These are phyloP conservation scores for Mycena albidolilacea DNA, from an alignment of 768 basidiomycete genomes.

Conservation along the genomic window DNA sequence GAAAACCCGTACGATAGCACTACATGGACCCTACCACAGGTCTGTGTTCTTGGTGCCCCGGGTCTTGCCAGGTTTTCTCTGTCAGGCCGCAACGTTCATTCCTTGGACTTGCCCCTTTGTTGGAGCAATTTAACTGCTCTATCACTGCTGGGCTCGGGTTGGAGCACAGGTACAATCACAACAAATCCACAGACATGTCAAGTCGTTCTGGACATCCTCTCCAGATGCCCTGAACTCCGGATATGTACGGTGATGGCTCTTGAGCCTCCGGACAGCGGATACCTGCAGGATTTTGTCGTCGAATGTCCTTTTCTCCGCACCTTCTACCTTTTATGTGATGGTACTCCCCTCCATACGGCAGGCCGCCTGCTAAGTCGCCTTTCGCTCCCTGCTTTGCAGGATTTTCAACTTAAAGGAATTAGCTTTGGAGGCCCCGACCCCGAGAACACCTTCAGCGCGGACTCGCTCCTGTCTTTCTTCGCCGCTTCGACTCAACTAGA, in stretches of 20 bases:
- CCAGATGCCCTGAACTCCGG: slow-evolving; percentile 5
- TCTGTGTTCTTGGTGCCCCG: not conserved
- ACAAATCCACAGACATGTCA: not conserved
- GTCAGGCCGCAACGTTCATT: not conserved
- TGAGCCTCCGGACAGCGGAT: not conserved
- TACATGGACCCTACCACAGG: not conserved
- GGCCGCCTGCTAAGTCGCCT: slow-evolving; percentile 9
- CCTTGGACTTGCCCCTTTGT: not conserved
- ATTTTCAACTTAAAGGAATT: slow-evolving; percentile 6
- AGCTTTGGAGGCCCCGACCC: not conserved
- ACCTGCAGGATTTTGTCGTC: not conserved
- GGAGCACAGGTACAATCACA: not conserved
- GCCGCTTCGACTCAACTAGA: slow-evolving; percentile 17
- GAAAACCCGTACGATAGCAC: not conserved
- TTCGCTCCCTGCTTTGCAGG: slow-evolving; percentile 8
- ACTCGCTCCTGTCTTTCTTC: not conserved
- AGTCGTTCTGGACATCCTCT: not conserved
- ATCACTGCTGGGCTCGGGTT: not conserved
- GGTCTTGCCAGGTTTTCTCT: not conserved
- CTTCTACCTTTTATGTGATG: not conserved
- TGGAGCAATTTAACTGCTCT: slow-evolving; percentile 1
- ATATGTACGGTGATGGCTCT: not conserved
- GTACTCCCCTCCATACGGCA: not conserved
- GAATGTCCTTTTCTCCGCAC: slow-evolving; percentile 5
- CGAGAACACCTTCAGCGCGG: not conserved